Conservation (phyloP, 768 basidiomycete genomes). For the Cubamyces lactineus region DNA sequence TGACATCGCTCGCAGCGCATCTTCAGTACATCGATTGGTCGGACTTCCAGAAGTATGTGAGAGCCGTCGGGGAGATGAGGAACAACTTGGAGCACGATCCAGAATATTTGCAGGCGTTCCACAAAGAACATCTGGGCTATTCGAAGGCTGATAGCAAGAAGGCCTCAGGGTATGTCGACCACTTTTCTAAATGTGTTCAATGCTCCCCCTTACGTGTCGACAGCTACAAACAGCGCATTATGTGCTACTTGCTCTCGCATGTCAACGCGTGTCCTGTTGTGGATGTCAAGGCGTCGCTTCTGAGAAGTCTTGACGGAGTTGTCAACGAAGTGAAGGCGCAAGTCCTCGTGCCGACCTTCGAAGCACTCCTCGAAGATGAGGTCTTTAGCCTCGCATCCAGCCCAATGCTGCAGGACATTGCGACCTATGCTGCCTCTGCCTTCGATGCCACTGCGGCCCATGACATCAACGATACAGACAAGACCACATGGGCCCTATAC, state of each 20-base stretch:
- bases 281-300: conserved; percentile 53
- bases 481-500: conserved; percentile 56
- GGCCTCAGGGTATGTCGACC: conserved; percentile 49
- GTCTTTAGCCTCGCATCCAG: background rate
- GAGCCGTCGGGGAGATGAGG: conserved; percentile 49
- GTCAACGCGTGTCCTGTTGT: conserved; percentile 58
- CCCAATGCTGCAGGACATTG: conserved; percentile 35
- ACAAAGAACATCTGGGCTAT: conserved; percentile 56
- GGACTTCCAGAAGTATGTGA: conserved; percentile 63
- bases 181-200: background rate
- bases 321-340: conserved; percentile 53
- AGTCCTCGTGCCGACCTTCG: conserved; percentile 62
- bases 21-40: conserved; percentile 73
- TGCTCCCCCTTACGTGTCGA: background rate
- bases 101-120: conserved; percentile 58
- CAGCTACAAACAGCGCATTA: conserved; percentile 71
- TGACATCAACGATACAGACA: conserved; percentile 49
- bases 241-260: conserved; percentile 84
- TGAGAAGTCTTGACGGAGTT: conserved; percentile 51
- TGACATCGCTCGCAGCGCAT: conserved; percentile 38
- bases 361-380: conserved; percentile 35
- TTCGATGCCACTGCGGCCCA: conserved; percentile 53
- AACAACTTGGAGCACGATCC: conserved; percentile 66
- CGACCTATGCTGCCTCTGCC: conserved; percentile 44
- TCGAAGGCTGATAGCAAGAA: conserved; percentile 59